phyloP scores from a whole-genome alignment of 768 basidiomycete genomes.

The Panaeolus papilionaceus region DNA sequence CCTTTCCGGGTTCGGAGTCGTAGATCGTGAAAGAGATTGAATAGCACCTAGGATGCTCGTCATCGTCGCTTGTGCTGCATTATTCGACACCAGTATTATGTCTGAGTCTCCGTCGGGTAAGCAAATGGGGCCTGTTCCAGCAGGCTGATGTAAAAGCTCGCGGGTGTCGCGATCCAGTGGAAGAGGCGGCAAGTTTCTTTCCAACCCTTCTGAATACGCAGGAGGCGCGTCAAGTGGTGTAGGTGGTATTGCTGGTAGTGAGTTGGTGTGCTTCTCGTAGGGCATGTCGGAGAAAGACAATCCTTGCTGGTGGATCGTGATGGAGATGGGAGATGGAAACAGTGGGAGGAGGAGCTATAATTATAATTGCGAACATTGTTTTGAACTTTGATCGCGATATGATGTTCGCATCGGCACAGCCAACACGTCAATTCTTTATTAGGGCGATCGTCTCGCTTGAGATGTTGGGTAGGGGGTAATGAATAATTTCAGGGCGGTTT shows the following conservation, averaged over 20 bases:
- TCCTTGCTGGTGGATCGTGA: not conserved
- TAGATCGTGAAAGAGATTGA: constrained; percentile 9
- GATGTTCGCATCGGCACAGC: constrained; percentile 5
- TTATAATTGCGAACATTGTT: not conserved
- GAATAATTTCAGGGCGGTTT: not conserved
- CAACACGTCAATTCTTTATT: not conserved
- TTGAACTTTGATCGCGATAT: constrained; percentile 11
- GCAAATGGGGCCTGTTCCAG: constrained; percentile 9
- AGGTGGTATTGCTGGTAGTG: not conserved
- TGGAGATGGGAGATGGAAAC: not conserved
- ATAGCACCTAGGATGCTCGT: constrained; percentile 2
- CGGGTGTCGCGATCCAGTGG: constrained; percentile 7
- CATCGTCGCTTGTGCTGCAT: not conserved
- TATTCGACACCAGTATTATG: not conserved
- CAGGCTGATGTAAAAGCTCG: constrained; percentile 2
- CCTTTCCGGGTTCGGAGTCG: constrained; percentile 8
- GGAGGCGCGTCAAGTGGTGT: constrained; percentile 6
- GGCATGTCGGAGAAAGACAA: not conserved
- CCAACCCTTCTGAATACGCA: not conserved
- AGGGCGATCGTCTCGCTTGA: not conserved
- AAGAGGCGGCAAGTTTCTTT: not conserved
- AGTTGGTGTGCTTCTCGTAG: not conserved
- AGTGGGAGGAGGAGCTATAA: not conserved
- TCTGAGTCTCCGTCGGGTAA: not conserved
- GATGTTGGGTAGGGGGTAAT: not conserved